These are phyloP conservation scores for Cyclotella baltica DNA, from an alignment of 108 stramenopile species.

Conservation along the genomic window DNA sequence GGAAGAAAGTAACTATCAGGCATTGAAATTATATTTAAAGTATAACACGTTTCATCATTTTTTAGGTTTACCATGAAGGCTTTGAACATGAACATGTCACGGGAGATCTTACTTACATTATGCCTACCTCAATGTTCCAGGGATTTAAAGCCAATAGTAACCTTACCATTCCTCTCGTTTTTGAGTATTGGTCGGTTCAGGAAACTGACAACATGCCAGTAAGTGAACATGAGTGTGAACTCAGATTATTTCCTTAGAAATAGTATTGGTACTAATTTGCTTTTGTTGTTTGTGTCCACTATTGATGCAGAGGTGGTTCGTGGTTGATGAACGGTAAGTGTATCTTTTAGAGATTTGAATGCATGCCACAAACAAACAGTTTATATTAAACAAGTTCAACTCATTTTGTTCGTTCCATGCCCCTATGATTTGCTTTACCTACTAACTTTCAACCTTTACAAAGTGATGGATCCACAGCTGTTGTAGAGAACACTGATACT, in stretches of 20 bases:
- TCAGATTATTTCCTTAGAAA: background rate
- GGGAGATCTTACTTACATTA: constrained; percentile 26
- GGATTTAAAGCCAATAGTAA: constrained; percentile 10
- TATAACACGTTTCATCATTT: background rate
- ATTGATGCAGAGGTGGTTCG: background rate
- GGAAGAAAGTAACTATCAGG: background rate
- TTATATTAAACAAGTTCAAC: too few relatives aligned
- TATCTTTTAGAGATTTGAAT: background rate
- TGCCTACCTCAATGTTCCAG: constrained; percentile 2
- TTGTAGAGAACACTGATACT: constrained; percentile 18
- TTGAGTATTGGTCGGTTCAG: constrained; percentile 29
- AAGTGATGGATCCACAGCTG: background rate
- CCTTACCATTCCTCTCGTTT: background rate
- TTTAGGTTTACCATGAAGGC: constrained; percentile 9
- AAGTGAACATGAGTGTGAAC: background rate
- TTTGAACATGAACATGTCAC: constrained; percentile 22
- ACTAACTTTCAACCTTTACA: background rate
- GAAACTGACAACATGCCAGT: constrained; percentile 27
- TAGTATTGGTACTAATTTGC: background rate
- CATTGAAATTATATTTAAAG: background rate
- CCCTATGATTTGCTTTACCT: background rate
- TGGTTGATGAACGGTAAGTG: background rate
- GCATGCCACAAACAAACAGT: background rate
- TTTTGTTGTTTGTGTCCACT: background rate
- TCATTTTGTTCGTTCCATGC: background rate